Evolutionary conservation across 345 rosid genomes (phyloP).

Genomic region (Jatropha curcas): DNA sequence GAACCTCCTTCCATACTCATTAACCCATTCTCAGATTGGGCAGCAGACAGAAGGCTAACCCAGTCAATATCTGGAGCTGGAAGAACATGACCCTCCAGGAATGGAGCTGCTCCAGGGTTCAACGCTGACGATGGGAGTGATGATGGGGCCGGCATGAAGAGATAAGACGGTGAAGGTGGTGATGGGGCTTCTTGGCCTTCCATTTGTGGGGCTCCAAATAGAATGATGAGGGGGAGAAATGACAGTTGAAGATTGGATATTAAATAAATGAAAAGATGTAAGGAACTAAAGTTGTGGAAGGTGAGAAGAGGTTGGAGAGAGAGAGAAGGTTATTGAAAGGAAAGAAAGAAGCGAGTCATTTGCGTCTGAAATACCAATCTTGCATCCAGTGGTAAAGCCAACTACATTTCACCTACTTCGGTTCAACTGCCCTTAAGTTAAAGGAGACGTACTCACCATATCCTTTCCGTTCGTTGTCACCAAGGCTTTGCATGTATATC

Average conservation of each 20-base stretch:
- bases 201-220: conserved; percentile 26
- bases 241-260: conserved; percentile 12
- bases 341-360: conserved; percentile 24
- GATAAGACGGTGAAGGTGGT: conserved; percentile 19
- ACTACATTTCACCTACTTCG: conserved; percentile 60
- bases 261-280: background rate
- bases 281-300: conserved; percentile 11
- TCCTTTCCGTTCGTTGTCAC: conserved; percentile 45
- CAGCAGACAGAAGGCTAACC: conserved; percentile 48
- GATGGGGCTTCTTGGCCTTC: conserved; percentile 33
- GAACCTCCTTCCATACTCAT: conserved; percentile 16
- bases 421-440: conserved; percentile 57
- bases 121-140: conserved; percentile 29
- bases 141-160: conserved; percentile 27
- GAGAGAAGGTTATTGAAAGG: conserved; percentile 45
- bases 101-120: conserved; percentile 14
- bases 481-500: conserved; percentile 18
- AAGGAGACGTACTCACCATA: conserved; percentile 34
- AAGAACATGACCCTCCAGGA: conserved; percentile 22
- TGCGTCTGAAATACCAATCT: conserved; percentile 7
- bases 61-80: conserved; percentile 49
- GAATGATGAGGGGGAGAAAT: conserved; percentile 27
- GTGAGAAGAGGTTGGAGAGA: conserved; percentile 54
- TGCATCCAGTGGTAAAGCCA: conserved; percentile 43
- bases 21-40: conserved; percentile 22